Evolutionary conservation across 768 basidiomycete species (phyloP), one percentile per base, ranked within the genome.

Genomic region (Tricholoma hemisulphureum): DNA sequence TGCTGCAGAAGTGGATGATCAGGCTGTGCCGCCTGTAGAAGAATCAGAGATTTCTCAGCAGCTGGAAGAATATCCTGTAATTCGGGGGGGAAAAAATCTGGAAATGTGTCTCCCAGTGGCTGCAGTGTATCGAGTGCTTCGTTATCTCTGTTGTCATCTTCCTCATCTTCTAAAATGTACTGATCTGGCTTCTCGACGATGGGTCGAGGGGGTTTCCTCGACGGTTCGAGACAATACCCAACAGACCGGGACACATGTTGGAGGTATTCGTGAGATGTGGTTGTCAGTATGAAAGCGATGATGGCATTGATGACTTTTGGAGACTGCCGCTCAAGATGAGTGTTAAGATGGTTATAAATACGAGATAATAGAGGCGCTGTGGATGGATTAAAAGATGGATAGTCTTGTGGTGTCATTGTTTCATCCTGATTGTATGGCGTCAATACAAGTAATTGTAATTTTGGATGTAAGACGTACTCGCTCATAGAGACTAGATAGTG

Each of bases 241-340:
- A 93, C 78, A 3, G 85, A 84, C 20, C 71, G 73, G 46, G 84
- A 84, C 0, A 92, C 69, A 24, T 77, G 67, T 37, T 80, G 74
- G 39, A 92, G 74, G 60, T 89, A 91, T 53, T 84, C 83, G 21
- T 75, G 77, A 0, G 89, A 91, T 1, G 84, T 75, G 34, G 73
- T 73, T 0, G 86, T 83, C 35, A 93, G 73, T n/a, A 91, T 78
- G 61, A 83, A 88, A 0, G 90, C 88, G 41, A 89, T 72, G 8
- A 81, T 75, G 1, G 87, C 84, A 18, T 69, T 76, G 55, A 88
- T 73, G 14, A 66, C 62, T 3, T 66, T 71, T 0, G 79, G 68
- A 2, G 90, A 84, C 48, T 79, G 80, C 2, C 75, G 76, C 46
- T 84, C 81, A 21, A 89, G 61, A 57, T 87, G 85, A 1, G 58